Evolutionary conservation across 768 basidiomycete genomes (phyloP), one percentile per base, ranked within the genome.

Genomic region (Pleurotus cornucopiae): DNA sequence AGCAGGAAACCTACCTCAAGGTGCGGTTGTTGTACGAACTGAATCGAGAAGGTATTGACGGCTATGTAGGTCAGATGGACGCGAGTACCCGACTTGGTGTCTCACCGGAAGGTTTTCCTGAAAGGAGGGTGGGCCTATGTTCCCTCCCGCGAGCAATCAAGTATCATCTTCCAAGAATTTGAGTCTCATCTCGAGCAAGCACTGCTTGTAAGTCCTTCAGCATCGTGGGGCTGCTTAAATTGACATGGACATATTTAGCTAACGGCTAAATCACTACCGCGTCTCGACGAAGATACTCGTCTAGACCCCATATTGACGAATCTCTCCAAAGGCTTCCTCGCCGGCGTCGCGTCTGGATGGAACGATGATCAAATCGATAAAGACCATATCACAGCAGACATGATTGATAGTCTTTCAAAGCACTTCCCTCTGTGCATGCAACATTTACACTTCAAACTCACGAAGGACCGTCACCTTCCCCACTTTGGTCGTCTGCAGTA

Each of bases 351-450:
- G 1, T 89, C 91, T 2, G 90, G 94, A 66, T 93, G 91, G 86
- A 71, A 74, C 54, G 79, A 75, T 47, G 74, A 78, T 18, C 74
- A 81, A 11, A 75, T 79, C 9, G 76, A 79, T n/a, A 69, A 67
- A 3, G 84, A 86, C 26, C 81, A 81, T 45, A 85, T 98, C 61
- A 94, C 83, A 57, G 95, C 95, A 1, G 96, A 97, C 52, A 95
- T 96, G 94, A 78, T 99, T 1, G 91, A 97, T 63, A 87, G 87
- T 30, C 73, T 98, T 25, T 85, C 94, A 0, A 88, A 88, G 68
- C 93, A 98, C 67, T 98, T 93, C 81, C 97, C 97, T 0, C 75
- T 93, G 62, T 99, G 97, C 68, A 97, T 97, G 94, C 85, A 92
- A 49, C 87, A 86, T 61, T 72, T 97, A 52, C 94, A 98, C 65